A percentile compares a stretch with the other conserved stretches of the same genome.
phyloP scores from a whole-genome alignment of 2,329 filamentous ascomycete genomes.

The Ciborinia camelliae region DNA sequence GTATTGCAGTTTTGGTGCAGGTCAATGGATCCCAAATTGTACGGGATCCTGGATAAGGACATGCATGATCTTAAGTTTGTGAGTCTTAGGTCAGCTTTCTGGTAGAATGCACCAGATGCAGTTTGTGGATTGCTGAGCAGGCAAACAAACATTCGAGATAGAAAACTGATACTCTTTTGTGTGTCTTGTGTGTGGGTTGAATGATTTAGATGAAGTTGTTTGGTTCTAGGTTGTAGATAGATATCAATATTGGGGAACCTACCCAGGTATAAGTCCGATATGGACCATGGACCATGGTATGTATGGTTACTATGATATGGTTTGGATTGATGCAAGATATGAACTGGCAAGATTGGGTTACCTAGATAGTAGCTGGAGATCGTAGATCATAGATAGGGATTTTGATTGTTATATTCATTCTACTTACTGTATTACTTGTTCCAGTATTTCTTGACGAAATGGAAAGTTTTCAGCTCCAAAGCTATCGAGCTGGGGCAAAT shows the following conservation, averaged over 20 bases:
- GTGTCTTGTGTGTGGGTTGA: not conserved
- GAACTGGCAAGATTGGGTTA: not conserved
- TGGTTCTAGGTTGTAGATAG: not conserved
- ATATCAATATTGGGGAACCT: not conserved
- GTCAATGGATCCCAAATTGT: not conserved
- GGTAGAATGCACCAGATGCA: not conserved
- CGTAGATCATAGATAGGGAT: too few species aligned
- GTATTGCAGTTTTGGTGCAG: slow-evolving; percentile 7
- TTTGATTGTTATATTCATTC: not conserved
- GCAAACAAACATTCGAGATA: not conserved
- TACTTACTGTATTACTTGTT: not conserved
- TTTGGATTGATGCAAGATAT: not conserved
- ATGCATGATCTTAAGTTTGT: slow-evolving; percentile 10
- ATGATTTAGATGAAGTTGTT: not conserved
- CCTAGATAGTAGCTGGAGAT: too few species aligned
- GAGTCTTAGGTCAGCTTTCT: slow-evolving; percentile 8
- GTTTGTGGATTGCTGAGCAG: not conserved
- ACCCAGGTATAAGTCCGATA: not conserved
- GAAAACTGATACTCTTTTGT: not conserved
- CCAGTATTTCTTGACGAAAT: not conserved
- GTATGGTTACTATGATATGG: too few species aligned
- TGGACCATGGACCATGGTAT: too few species aligned
- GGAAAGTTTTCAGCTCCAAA: slow-evolving; percentile 1
- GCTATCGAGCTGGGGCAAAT: not conserved
- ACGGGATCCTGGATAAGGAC: not conserved